phyloP scores from a whole-genome alignment of 2,329 filamentous ascomycete species.

The Penicillium sp. region DNA sequence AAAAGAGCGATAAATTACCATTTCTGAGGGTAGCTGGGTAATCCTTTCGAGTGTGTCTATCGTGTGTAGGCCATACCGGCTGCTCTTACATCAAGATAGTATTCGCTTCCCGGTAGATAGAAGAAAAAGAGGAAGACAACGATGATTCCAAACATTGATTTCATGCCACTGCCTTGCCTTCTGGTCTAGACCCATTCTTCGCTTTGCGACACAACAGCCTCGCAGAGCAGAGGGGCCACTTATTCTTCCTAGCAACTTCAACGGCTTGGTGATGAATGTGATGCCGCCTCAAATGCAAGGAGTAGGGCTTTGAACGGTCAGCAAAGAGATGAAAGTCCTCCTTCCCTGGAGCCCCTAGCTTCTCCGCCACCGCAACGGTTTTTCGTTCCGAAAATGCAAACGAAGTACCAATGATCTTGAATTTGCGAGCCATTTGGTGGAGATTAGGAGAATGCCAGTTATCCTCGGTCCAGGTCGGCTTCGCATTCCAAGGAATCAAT shows the following conservation, averaged over 20 bases:
- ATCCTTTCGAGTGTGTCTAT: too few relatives aligned
- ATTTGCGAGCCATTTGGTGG: constrained; percentile 18
- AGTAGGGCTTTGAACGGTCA: constrained; percentile 22
- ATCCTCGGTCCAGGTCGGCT: constrained; percentile 16
- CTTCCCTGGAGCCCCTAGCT: constrained; percentile 5
- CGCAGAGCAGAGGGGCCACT: constrained; percentile 12
- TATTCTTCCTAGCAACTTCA: constrained; percentile 18
- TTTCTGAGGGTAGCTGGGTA: neutral
- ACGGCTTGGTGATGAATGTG: constrained; percentile 20
- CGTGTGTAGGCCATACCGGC: too few relatives aligned
- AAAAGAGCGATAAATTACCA: neutral
- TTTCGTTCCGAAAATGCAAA: constrained; percentile 21
- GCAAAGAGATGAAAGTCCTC: constrained; percentile 16
- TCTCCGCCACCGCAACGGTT: constrained; percentile 12
- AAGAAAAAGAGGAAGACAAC: neutral
- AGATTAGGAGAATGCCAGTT: constrained; percentile 23
- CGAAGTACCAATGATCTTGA: constrained; percentile 26
- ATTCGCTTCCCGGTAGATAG: neutral
- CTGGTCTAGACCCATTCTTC: constrained; percentile 1
- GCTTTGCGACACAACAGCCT: constrained; percentile 20
- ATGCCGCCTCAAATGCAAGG: constrained; percentile 16
- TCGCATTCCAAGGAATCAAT: constrained; percentile 20
- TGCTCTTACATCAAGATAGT: neutral
- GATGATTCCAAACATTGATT: neutral
- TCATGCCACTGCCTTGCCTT: constrained; percentile 1